phyloP scores from a whole-genome alignment of 441 rosid genomes.

The Adansonia madagascariensis region DNA sequence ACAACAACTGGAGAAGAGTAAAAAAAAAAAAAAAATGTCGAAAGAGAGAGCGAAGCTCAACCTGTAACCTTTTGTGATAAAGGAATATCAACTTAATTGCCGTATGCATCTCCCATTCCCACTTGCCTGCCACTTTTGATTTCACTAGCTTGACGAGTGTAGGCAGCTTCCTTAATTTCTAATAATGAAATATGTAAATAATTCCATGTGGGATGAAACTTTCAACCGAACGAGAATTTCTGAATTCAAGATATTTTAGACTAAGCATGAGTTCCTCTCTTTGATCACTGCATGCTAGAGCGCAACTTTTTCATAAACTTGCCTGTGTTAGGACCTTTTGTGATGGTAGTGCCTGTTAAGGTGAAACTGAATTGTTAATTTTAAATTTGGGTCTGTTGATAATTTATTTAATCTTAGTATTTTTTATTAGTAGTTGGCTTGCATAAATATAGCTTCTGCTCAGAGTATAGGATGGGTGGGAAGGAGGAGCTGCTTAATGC shows the following conservation, averaged over 20 bases:
- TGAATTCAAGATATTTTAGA: background rate
- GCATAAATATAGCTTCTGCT: slow-evolving; percentile 4
- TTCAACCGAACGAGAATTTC: background rate
- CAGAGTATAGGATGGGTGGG: background rate
- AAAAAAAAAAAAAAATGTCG: background rate
- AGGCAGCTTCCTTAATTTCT: background rate
- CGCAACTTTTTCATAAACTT: background rate
- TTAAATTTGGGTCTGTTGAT: background rate
- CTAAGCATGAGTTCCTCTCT: slow-evolving; percentile 3
- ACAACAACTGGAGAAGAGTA: slow-evolving; percentile 10
- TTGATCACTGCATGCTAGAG: background rate
- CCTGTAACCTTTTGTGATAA: background rate
- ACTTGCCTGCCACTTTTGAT: background rate
- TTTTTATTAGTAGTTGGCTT: background rate
- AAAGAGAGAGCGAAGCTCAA: background rate
- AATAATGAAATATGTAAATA: background rate
- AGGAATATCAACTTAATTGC: background rate
- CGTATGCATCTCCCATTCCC: background rate
- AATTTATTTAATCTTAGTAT: background rate
- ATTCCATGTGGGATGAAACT: background rate
- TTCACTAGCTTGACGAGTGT: background rate
- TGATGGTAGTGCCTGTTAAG: slow-evolving; percentile 14
- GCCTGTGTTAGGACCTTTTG: background rate
- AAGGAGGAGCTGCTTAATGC: slow-evolving; percentile 3
- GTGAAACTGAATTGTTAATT: slow-evolving; percentile 11